A percentile compares a stretch with the other conserved stretches of the same genome.
phyloP scores from a whole-genome alignment of 768 basidiomycete species.

The Chalciporus chontae region DNA sequence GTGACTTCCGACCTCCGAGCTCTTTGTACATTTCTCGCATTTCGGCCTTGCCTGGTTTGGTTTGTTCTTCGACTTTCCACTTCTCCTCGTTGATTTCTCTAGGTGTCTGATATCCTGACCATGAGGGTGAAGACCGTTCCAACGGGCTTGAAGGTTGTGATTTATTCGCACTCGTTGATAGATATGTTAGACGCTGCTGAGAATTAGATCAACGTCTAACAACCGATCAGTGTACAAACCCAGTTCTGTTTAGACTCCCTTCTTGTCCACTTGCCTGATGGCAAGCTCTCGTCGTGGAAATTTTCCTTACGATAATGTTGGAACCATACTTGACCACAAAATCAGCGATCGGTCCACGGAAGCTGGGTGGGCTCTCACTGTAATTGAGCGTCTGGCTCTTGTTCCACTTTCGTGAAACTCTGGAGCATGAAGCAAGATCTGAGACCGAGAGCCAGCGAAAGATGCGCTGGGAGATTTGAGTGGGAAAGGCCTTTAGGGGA shows the following conservation, averaged over 20 bases:
- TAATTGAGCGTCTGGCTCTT: conserved; percentile 91
- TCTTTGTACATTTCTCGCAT: conserved; percentile 93
- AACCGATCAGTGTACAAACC: conserved; percentile 36
- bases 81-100: conserved; percentile 74
- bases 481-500: conserved; percentile 70
- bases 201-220: conserved; percentile 8
- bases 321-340: conserved; percentile 79
- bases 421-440: conserved; percentile 73
- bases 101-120: conserved; percentile 74
- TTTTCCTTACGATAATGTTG: conserved; percentile 85
- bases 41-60: conserved; percentile 68
- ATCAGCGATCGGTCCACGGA: conserved; percentile 2
- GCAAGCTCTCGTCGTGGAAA: conserved; percentile 75
- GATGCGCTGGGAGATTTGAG: conserved; percentile 76
- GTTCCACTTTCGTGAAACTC: conserved; percentile 84
- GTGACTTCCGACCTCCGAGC: conserved; percentile 78
- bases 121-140: conserved; percentile 46
- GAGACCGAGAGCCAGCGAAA: conserved; percentile 59
- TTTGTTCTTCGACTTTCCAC: conserved; percentile 56
- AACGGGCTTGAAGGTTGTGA: conserved; percentile 40
- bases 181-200: conserved; percentile 49
- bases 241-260: conserved; percentile 93
- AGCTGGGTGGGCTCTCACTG: conserved; percentile 41
- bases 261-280: conserved; percentile 87
- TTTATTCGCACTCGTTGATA: conserved; percentile 39